Conservation (phyloP, 176 grass and related monocot genomes). For the Oryza glumipatula region DNA sequence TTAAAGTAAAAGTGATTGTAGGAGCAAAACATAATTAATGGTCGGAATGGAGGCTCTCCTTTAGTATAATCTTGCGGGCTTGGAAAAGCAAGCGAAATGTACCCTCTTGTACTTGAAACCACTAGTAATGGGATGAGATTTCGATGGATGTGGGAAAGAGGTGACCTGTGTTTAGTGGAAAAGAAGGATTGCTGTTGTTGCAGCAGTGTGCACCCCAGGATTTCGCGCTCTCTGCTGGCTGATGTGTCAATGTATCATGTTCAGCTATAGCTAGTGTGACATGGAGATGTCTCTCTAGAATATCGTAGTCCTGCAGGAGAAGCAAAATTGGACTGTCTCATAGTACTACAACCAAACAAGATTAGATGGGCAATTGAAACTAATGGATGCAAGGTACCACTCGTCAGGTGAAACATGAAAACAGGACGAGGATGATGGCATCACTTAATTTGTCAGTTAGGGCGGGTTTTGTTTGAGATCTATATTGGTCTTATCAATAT, state of each 20-base stretch:
- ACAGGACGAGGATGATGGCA: neutral
- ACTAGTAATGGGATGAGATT: neutral
- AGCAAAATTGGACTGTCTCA: neutral
- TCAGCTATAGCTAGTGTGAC: neutral
- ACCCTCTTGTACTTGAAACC: slow-evolving; percentile 45
- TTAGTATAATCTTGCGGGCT: neutral
- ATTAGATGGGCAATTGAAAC: neutral
- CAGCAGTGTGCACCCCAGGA: neutral
- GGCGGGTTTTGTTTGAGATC: too few species aligned
- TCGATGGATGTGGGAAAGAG: neutral
- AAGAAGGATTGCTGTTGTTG: neutral
- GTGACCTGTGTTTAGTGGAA: neutral
- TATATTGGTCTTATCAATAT: too few species aligned
- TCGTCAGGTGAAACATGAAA: neutral
- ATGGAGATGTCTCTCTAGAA: neutral
- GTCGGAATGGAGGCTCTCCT: slow-evolving; percentile 22
- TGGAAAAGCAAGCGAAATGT: slow-evolving; percentile 26
- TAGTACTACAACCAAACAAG: neutral
- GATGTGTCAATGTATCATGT: neutral
- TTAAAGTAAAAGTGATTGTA: slow-evolving; percentile 37
- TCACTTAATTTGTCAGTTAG: neutral
- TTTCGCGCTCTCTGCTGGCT: neutral
- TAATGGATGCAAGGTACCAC: neutral
- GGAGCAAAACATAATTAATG: slow-evolving; percentile 40
- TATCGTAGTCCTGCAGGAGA: neutral